Conservation (phyloP, 768 basidiomycete species). For the Pleurotus ostreatus region DNA sequence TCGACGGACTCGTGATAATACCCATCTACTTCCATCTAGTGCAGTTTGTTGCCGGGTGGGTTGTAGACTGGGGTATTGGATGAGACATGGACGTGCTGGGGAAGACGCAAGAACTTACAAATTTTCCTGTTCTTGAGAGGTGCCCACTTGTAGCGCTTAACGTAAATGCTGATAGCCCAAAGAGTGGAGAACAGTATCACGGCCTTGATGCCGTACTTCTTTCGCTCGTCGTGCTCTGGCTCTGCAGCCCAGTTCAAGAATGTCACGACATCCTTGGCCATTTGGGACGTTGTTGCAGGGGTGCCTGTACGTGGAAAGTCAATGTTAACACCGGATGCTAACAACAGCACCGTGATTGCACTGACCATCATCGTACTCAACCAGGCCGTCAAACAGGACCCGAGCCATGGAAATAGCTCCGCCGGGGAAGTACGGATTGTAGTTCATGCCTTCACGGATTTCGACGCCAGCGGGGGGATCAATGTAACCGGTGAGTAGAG, state of each 20-base stretch:
- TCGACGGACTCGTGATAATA: conserved; percentile 13
- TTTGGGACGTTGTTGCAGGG: conserved; percentile 94
- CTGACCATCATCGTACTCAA: conserved; percentile 93
- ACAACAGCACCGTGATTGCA: neutral
- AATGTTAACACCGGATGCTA: neutral
- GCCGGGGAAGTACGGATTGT: conserved; percentile 98
- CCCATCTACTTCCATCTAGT: conserved; percentile 34
- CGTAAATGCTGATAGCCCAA: conserved; percentile 75
- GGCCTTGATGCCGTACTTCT: conserved; percentile 95
- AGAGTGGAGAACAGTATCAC: conserved; percentile 89
- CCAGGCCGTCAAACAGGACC: conserved; percentile 90
- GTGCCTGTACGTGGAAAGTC: conserved; percentile 51
- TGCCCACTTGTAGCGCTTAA: conserved; percentile 96
- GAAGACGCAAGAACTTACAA: conserved; percentile 41
- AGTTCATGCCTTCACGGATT: conserved; percentile 97
- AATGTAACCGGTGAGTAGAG: conserved; percentile 93
- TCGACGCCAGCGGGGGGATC: conserved; percentile 96
- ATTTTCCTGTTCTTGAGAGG: conserved; percentile 93
- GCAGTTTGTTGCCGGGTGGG: conserved; percentile 53
- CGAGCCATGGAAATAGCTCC: conserved; percentile 99
- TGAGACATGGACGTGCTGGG: neutral
- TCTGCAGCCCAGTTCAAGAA: conserved; percentile 98
- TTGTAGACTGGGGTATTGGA: conserved; percentile 45
- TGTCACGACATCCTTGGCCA: conserved; percentile 97
- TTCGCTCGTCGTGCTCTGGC: conserved; percentile 96